These are phyloP conservation scores for Phaeosphaeriaceae sp. DNA, from an alignment of 2,329 filamentous ascomycete genomes.

Conservation along the genomic window DNA sequence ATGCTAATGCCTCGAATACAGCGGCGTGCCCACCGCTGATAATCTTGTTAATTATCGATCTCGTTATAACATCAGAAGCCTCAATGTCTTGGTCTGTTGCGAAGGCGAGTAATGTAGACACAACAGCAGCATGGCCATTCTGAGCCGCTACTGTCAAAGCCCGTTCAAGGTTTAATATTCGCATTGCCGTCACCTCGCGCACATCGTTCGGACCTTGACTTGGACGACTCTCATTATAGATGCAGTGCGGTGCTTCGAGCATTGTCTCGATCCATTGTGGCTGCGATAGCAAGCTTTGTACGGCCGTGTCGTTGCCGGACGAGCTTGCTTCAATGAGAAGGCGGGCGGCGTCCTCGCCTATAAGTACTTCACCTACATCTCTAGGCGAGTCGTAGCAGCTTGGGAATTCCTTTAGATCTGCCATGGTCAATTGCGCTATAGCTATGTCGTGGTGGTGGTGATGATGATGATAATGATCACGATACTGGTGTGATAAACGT, in stretches of 20 bases:
- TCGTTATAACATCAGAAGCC: constrained; percentile 7
- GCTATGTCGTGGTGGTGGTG: no score
- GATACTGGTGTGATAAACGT: no score
- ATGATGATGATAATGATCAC: no score
- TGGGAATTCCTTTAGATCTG: not conserved
- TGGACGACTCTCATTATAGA: constrained; percentile 6
- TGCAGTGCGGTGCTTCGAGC: constrained; percentile 8
- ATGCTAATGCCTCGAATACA: constrained; percentile 15
- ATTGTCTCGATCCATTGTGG: constrained; percentile 14
- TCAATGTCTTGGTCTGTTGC: constrained; percentile 11
- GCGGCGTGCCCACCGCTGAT: constrained; percentile 13
- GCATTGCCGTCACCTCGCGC: constrained; percentile 9
- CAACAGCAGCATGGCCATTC: constrained; percentile 15
- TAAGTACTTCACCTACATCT: constrained; percentile 13
- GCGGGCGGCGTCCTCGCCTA: constrained; percentile 14
- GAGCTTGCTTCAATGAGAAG: constrained; percentile 17
- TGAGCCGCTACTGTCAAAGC: constrained; percentile 13
- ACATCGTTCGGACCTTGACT: constrained; percentile 5
- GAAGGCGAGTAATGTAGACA: constrained; percentile 18
- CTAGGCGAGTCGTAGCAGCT: constrained; percentile 3
- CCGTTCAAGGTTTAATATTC: constrained; percentile 11
- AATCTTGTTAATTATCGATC: constrained; percentile 7
- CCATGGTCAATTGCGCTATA: no score
- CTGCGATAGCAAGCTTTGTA: constrained; percentile 18
- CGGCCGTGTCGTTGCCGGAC: constrained; percentile 14